phyloP scores from a whole-genome alignment of 116 monocot species.

The Phalaenopsis hybrid region DNA sequence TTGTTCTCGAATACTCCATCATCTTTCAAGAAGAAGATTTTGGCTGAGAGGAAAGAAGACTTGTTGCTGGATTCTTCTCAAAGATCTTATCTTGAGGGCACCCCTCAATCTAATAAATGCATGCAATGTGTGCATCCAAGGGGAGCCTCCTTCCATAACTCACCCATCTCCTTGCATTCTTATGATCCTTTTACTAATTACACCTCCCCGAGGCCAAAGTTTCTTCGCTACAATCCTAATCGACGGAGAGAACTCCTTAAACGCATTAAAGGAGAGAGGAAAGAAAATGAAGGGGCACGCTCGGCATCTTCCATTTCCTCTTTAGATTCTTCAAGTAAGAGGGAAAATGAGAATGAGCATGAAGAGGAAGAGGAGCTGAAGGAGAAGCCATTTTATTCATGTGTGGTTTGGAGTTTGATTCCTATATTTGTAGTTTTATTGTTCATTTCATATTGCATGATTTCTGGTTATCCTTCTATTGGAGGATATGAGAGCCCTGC shows the following conservation, averaged over 20 bases:
- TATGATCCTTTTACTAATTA: slow-evolving; percentile 45
- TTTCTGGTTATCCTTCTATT: slow-evolving; percentile 9
- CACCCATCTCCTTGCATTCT: background rate
- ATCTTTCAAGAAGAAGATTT: slow-evolving; percentile 20
- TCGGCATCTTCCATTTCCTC: background rate
- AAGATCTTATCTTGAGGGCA: background rate
- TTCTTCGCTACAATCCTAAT: slow-evolving; percentile 41
- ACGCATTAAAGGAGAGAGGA: slow-evolving; percentile 12
- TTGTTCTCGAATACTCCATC: background rate
- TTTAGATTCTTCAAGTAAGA: background rate
- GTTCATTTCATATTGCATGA: slow-evolving; percentile 11
- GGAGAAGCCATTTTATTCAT: background rate
- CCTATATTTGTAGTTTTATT: slow-evolving; percentile 17
- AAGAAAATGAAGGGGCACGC: slow-evolving; percentile 1
- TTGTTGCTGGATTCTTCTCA: background rate
- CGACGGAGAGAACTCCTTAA: slow-evolving; percentile 19
- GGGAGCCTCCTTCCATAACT: too few species aligned
- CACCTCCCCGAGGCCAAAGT: slow-evolving; percentile 40
- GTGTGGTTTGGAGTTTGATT: slow-evolving; percentile 12
- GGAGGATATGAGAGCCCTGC: slow-evolving; percentile 3
- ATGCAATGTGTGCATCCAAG: background rate
- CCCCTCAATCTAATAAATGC: background rate
- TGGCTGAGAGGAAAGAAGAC: slow-evolving; percentile 20
- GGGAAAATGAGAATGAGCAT: background rate
- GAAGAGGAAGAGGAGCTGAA: slow-evolving; percentile 13